Conservation (phyloP, 2,329 filamentous ascomycete genomes). For the Colletotrichum chlorophyti region DNA sequence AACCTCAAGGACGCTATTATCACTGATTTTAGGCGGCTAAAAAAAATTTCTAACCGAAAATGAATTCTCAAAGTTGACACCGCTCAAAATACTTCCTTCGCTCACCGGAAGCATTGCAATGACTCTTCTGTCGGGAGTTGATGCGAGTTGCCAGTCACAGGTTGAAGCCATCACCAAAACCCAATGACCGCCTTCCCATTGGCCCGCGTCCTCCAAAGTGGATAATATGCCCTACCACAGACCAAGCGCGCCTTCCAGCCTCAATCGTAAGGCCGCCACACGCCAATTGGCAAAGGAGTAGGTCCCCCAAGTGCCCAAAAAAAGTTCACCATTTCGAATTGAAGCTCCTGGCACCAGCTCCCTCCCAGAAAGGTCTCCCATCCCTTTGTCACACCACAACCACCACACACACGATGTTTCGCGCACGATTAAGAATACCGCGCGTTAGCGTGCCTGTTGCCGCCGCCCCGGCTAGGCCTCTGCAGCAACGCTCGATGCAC, state of each 20-base stretch:
- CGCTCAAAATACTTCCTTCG: too few species aligned
- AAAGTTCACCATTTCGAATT: slow-evolving; percentile 28
- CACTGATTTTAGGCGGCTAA: too few species aligned
- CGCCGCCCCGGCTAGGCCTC: slow-evolving; percentile 37
- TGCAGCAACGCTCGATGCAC: slow-evolving; percentile 50
- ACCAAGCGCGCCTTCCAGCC: slow-evolving; percentile 5
- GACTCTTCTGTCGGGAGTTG: neutral
- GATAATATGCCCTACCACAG: neutral
- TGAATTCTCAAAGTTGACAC: too few species aligned
- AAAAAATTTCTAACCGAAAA: too few species aligned
- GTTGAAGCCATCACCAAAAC: slow-evolving; percentile 12
- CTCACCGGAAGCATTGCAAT: neutral
- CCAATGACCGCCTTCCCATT: neutral
- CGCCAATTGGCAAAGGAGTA: slow-evolving; percentile 14
- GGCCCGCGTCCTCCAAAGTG: neutral
- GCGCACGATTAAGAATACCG: slow-evolving; percentile 61
- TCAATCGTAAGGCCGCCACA: slow-evolving; percentile 26
- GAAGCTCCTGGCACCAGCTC: slow-evolving; percentile 22
- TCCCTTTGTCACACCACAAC: slow-evolving; percentile 17
- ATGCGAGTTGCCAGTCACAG: neutral
- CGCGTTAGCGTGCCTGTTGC: slow-evolving; percentile 41
- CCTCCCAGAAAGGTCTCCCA: neutral
- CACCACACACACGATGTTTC: slow-evolving; percentile 53
- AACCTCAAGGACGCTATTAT: too few species aligned
- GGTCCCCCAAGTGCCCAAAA: slow-evolving; percentile 22